Base-by-base conservation (phyloP, 306 rosid genomes). In the Myrica gale region DNA sequence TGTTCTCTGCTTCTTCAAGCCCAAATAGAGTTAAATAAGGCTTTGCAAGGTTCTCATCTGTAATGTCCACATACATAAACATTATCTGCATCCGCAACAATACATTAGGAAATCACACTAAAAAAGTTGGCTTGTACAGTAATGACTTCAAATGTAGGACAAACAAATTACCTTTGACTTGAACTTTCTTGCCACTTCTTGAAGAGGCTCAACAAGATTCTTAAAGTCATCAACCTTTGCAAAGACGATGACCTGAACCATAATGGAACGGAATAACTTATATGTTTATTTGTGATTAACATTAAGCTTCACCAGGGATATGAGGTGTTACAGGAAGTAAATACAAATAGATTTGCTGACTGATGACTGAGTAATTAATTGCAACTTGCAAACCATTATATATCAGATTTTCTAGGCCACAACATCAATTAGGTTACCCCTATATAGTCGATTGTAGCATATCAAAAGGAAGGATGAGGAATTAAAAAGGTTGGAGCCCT, bases 21-120 rank as follows among this genome's bases (percentile, higher is more conserved):
- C 99, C 97, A 77, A 87, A 88, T 84, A 95, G 67, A 1, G 97
- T 84, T 71, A 92, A 85, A 82, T 88, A 87, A 44, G 99, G 99
- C 87, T 95, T 95, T 47, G 99, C 97, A 52, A 92, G 97, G 88
- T 95, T 89, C 87, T 89, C 97, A 39, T 90, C 85, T 0, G 83
- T 77, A 71, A 92, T 87, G 83, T 90, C 96, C 56, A 92, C 84
- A 72, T 83, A 74, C 55, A 92, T 74, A 74, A 92, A 84, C 89
- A 95, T 76, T 58, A 95, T 80, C 99, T 92, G 92, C 85, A 82
- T 63, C 71, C 60, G 68, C 70, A 83, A 67, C 73, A 75, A 48
- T 62, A 51, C 39, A 73, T 79, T 68, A 84, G 78, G 71, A 51
- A 50, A 16, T 65, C 73, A 41, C 65, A 45, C 44, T 20, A 46